Evolutionary conservation across 139 green algal genomes (phyloP).

Genomic region (Chlamydomonas sp.): DNA sequence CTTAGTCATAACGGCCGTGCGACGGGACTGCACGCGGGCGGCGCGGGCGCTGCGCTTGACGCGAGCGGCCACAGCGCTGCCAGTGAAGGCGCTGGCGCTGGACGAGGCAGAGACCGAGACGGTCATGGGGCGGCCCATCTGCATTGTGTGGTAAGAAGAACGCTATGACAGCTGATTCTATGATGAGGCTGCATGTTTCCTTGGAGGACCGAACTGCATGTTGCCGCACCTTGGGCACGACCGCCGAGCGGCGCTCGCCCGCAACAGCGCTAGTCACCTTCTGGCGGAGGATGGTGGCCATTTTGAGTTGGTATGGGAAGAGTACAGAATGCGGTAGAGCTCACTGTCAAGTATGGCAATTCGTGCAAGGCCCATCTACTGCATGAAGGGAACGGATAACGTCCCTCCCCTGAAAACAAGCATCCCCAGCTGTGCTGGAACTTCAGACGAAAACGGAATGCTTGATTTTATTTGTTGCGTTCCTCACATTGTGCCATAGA

Average conservation of each 20-base stretch:
- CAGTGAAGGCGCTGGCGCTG: slow-evolving; percentile 42
- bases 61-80: slow-evolving; percentile 29
- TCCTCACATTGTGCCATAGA: too few species aligned
- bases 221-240: slow-evolving; percentile 25
- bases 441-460: too few species aligned
- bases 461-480: too few species aligned
- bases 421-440: too few species aligned
- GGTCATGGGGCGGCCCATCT: slow-evolving; percentile 31
- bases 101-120: slow-evolving; percentile 40
- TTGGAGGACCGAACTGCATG: neutral
- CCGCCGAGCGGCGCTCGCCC: slow-evolving; percentile 16
- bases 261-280: slow-evolving; percentile 38
- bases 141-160: neutral
- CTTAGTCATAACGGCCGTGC: slow-evolving; percentile 58
- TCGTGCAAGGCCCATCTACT: too few species aligned
- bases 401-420: too few species aligned
- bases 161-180: neutral
- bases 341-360: too few species aligned
- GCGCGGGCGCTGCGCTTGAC: slow-evolving; percentile 21
- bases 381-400: too few species aligned
- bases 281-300: slow-evolving; percentile 35
- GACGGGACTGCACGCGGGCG: slow-evolving; percentile 36
- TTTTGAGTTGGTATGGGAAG: neutral
- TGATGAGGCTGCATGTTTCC: neutral
- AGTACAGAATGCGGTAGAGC: too few species aligned